Evolutionary conservation across 768 basidiomycete species (phyloP).

Genomic region (Russula brevipes): DNA sequence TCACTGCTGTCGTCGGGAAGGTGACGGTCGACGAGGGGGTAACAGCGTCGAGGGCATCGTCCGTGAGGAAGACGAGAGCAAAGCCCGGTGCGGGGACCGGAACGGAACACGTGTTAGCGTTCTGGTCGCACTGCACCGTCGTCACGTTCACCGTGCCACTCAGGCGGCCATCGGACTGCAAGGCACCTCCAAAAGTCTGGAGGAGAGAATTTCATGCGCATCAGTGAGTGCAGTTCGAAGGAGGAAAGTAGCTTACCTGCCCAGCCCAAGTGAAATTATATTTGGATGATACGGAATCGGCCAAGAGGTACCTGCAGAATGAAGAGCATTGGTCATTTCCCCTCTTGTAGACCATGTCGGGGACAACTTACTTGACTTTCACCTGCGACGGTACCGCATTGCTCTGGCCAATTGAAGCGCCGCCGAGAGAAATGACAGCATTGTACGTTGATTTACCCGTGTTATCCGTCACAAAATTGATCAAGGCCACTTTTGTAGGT

Average conservation of each 20-base stretch:
- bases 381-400: constrained; percentile 43
- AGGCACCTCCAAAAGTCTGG: constrained; percentile 56
- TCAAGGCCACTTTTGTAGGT: constrained; percentile 56
- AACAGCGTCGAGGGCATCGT: constrained; percentile 36
- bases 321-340: neutral
- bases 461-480: constrained; percentile 67
- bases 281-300: constrained; percentile 52
- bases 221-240: neutral
- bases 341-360: neutral
- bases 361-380: constrained; percentile 46
- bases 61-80: constrained; percentile 67
- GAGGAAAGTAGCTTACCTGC: constrained; percentile 43
- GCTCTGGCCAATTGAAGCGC: constrained; percentile 38
- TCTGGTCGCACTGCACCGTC: constrained; percentile 55
- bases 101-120: constrained; percentile 50
- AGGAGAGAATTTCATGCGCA: neutral
- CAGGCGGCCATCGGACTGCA: constrained; percentile 65
- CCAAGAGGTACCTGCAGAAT: constrained; percentile 48
- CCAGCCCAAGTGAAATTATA: constrained; percentile 73
- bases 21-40: constrained; percentile 40
- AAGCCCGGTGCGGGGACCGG: constrained; percentile 65
- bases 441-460: constrained; percentile 51
- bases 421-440: constrained; percentile 46
- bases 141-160: constrained; percentile 50
- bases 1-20: constrained; percentile 47